Conservation (phyloP, 2,329 filamentous ascomycete genomes). For the Mycosphaerelloides madeirae region DNA sequence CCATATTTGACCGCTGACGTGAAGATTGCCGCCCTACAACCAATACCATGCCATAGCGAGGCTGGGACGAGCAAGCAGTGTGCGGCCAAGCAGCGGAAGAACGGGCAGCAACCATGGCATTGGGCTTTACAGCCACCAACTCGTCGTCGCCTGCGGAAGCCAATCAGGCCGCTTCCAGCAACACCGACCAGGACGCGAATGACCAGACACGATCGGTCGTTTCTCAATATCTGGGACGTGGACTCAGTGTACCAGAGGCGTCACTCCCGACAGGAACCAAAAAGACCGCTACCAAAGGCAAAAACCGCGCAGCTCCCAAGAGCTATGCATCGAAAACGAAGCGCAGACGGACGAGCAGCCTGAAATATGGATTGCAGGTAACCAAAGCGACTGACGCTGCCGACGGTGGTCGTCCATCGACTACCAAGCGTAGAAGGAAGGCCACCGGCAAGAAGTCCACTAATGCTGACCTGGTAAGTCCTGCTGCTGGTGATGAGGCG, state of each 20-base stretch:
- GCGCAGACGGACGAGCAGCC: slow-evolving; percentile 15
- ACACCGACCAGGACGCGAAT: not conserved
- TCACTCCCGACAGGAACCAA: not conserved
- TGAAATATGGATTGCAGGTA: slow-evolving; percentile 2
- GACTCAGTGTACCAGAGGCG: slow-evolving; percentile 1
- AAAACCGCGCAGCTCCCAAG: slow-evolving; percentile 11
- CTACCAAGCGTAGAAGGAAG: no score
- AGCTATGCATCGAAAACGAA: not conserved
- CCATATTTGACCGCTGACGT: no score
- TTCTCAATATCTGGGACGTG: slow-evolving; percentile 15
- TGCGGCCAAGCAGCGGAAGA: not conserved
- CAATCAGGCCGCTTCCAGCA: not conserved
- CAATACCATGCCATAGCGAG: not conserved
- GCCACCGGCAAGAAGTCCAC: not conserved
- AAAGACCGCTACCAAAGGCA: slow-evolving; percentile 12
- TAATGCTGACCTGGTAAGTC: slow-evolving; percentile 2
- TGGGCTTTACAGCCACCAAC: slow-evolving; percentile 23
- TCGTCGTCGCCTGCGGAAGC: not conserved
- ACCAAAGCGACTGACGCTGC: not conserved
- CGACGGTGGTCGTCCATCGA: no score
- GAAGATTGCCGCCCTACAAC: not conserved
- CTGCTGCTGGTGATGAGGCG: not conserved
- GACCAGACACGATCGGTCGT: slow-evolving; percentile 4
- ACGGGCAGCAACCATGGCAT: not conserved
- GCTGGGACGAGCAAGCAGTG: slow-evolving; percentile 4